phyloP scores from a whole-genome alignment of 352 stramenopile species.

The Pythium insidiosum region DNA sequence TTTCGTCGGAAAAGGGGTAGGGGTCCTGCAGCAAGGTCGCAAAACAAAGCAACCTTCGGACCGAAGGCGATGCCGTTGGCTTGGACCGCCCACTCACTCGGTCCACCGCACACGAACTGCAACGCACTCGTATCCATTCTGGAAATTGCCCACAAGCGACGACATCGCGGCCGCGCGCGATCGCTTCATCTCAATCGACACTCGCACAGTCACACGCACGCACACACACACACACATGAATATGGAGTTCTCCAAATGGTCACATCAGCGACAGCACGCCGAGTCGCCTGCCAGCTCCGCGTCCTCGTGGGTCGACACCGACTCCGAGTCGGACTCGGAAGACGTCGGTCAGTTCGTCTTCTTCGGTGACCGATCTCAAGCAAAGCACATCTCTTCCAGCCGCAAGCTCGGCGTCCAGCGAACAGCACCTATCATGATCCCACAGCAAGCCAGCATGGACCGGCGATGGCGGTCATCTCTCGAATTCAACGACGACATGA shows the following conservation, averaged over 20 bases:
- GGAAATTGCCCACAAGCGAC: too few relatives aligned
- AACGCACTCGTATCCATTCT: too few relatives aligned
- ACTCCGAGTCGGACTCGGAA: conserved; percentile 40
- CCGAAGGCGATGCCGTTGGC: too few relatives aligned
- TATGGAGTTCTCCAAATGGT: too few relatives aligned
- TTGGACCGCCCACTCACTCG: too few relatives aligned
- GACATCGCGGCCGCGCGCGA: too few relatives aligned
- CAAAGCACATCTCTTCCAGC: conserved; percentile 4
- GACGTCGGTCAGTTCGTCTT: conserved; percentile 9
- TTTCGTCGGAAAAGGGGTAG: too few relatives aligned
- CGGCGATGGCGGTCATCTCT: conserved; percentile 10
- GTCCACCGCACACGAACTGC: too few relatives aligned
- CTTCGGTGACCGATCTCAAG: conserved; percentile 12
- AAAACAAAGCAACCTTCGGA: too few relatives aligned
- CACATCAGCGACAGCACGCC: background rate
- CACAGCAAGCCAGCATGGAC: conserved; percentile 11
- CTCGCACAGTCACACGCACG: too few relatives aligned
- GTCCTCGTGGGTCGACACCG: conserved; percentile 56
- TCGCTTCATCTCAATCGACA: too few relatives aligned
- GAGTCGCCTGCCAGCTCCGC: conserved; percentile 17
- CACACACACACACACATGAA: background rate
- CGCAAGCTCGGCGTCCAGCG: conserved; percentile 17
- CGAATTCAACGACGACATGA: conserved; percentile 14
- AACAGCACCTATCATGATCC: conserved; percentile 55
- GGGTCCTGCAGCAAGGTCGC: too few relatives aligned